These are phyloP conservation scores for Powellomyces hirtus DNA, from an alignment of 192 early-diverging fungal species.

Conservation along the genomic window DNA sequence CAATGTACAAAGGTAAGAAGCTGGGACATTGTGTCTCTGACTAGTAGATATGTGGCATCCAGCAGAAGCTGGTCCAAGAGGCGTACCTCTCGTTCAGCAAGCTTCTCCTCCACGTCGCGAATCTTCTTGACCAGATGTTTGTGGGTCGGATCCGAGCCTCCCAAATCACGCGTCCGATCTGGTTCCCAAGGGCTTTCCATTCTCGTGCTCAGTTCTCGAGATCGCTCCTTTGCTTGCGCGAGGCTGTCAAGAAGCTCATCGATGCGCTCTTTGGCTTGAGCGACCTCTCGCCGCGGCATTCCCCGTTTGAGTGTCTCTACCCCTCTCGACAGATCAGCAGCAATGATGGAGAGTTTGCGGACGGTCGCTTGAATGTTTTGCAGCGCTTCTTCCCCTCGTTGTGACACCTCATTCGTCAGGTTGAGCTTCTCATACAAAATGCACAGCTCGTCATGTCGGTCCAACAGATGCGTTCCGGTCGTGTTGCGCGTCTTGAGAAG, in stretches of 20 bases:
- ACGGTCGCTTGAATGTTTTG: conserved; percentile 40
- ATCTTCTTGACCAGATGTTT: conserved; percentile 51
- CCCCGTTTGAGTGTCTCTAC: conserved; percentile 43
- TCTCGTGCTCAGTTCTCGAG: conserved; percentile 33
- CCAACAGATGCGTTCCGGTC: conserved; percentile 53
- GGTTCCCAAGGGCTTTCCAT: conserved; percentile 54
- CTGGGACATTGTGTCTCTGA: too few relatives aligned
- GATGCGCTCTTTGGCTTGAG: conserved; percentile 25
- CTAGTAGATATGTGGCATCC: too few relatives aligned
- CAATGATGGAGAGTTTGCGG: conserved; percentile 41
- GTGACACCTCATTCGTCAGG: conserved; percentile 38
- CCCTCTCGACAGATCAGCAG: conserved; percentile 35
- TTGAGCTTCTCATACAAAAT: conserved; percentile 59
- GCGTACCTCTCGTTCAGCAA: conserved; percentile 63
- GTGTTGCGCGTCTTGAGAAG: conserved; percentile 52
- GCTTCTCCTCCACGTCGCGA: conserved; percentile 44
- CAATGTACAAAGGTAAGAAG: too few relatives aligned
- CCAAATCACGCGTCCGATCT: conserved; percentile 46
- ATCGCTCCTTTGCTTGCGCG: conserved; percentile 16
- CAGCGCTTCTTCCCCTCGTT: conserved; percentile 43
- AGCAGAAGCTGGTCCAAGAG: too few relatives aligned
- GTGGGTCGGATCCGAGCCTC: conserved; percentile 50
- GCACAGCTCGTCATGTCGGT: conserved; percentile 62
- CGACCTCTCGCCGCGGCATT: conserved; percentile 6
- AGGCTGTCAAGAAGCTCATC: conserved; percentile 28